Base-by-base conservation (phyloP, 1,284 basidiomycete genomes). In the Malassezia equina region DNA sequence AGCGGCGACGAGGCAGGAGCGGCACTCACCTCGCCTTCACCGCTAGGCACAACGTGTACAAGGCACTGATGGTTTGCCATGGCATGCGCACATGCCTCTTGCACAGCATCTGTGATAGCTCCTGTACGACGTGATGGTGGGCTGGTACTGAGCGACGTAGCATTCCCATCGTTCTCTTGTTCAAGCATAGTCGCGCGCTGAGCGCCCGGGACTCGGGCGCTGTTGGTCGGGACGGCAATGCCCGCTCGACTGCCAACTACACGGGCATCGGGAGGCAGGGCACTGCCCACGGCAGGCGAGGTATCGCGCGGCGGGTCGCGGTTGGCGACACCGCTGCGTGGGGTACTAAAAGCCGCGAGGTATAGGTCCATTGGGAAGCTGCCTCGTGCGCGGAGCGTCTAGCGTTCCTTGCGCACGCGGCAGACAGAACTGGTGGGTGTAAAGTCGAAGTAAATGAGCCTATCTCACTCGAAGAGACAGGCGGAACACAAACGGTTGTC, bases 41-140 rank as follows among this genome's bases (percentile, higher is more conserved):
- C 41, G 17, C 24, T 27, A 23, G 44, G 25, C 13, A 28, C 21
- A 21, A 32, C 46, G 23, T 48, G 46, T 15, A 48, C 17, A 31
- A 48, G 21, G 21, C 46, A 48, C 13, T 36, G 32, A 19, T 48
- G 46, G 12, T 21, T 25, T 17, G 46, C 19, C 46, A 48, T 48
- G 33, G 33, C 46, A 24, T 48, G 31, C 4, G 46, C 46, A 28
- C 46, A 48, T 39, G 33, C 46, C 12, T 48, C 33, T n/a, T 36
- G 19, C 3, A 48, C 46, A n/a, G 46, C 33, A 13, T 36, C 33
- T 5, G 46, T 32, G 19, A 29, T 59, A 56, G 39, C 56, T 54
- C 55, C 59, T 63, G 32, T 53, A 52, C 29, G 60, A 28, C 15
- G 61, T 59, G 43, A 60, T 58, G 58, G 61, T 62, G 43, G 62